Conservation (phyloP, 2,329 filamentous ascomycete genomes). For the Periglandula ipomoeae region DNA sequence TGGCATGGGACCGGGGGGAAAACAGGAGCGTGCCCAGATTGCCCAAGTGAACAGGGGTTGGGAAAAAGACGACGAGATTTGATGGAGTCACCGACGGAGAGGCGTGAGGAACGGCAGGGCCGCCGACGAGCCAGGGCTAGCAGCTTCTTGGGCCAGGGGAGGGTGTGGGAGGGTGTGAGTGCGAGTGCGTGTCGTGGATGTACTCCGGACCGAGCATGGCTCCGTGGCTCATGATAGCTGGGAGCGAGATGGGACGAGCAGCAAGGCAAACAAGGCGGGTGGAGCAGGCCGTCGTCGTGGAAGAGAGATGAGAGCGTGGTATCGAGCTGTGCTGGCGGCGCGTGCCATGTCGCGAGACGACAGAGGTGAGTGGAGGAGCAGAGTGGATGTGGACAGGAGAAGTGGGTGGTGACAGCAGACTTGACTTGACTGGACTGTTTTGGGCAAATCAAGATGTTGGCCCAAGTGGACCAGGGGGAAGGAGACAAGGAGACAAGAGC, state of each 20-base stretch:
- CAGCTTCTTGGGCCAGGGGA: not conserved
- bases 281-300: not conserved
- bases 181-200: not conserved
- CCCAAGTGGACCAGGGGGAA: not conserved
- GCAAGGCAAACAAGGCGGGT: not conserved
- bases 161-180: not conserved
- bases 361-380: not conserved
- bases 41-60: conserved; percentile 7
- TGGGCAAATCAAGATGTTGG: conserved; percentile 2
- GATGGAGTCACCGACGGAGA: conserved; percentile 5
- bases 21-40: not conserved
- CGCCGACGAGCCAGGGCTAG: not conserved
- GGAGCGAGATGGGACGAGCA: not conserved
- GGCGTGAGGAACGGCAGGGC: conserved; percentile 1
- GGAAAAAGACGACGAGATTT: conserved; percentile 1
- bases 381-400: not conserved
- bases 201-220: not conserved
- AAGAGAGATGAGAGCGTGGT: too few relatives aligned
- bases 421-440: not conserved
- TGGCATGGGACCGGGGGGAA: conserved; percentile 12
- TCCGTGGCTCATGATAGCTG: not conserved
- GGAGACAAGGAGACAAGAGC: not conserved
- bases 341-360: not conserved
- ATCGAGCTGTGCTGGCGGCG: not conserved
- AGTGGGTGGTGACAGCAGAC: not conserved